Evolutionary conservation across 169 alveolate genomes (phyloP).

Genomic region (Eimeria tenella): DNA sequence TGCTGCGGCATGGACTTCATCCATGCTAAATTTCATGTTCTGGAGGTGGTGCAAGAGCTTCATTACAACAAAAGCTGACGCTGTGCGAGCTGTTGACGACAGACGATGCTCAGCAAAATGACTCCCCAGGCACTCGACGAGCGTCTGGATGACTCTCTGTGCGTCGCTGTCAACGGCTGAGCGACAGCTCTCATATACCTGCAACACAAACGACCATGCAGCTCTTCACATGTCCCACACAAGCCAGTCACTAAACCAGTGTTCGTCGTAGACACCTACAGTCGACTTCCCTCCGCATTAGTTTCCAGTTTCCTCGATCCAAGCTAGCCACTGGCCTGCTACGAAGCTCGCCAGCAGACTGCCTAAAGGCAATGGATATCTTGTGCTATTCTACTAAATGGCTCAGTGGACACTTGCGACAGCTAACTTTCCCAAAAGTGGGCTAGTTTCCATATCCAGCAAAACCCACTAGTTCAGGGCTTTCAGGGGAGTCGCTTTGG

Average conservation of each 20-base stretch:
- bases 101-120: background rate
- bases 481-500: constrained; percentile 49
- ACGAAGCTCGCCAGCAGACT: too few relatives aligned
- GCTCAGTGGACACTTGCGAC: too few relatives aligned
- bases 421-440: too few relatives aligned
- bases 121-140: constrained; percentile 52
- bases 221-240: too few relatives aligned
- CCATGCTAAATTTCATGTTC: constrained; percentile 43
- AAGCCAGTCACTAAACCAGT: too few relatives aligned
- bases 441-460: background rate
- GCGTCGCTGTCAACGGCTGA: constrained; percentile 48
- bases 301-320: background rate
- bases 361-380: too few relatives aligned
- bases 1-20: constrained; percentile 62
- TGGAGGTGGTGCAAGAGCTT: constrained; percentile 37
- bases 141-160: constrained; percentile 14
- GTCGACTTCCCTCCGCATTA: too few relatives aligned
- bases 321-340: background rate
- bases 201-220: background rate
- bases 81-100: constrained; percentile 29
- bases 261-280: too few relatives aligned
- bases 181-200: constrained; percentile 55
- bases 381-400: too few relatives aligned
- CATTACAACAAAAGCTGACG: constrained; percentile 59
- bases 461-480: constrained; percentile 21